These are phyloP conservation scores for Fragilaria crotonensis DNA, from an alignment of 108 stramenopile species.

Conservation along the genomic window DNA sequence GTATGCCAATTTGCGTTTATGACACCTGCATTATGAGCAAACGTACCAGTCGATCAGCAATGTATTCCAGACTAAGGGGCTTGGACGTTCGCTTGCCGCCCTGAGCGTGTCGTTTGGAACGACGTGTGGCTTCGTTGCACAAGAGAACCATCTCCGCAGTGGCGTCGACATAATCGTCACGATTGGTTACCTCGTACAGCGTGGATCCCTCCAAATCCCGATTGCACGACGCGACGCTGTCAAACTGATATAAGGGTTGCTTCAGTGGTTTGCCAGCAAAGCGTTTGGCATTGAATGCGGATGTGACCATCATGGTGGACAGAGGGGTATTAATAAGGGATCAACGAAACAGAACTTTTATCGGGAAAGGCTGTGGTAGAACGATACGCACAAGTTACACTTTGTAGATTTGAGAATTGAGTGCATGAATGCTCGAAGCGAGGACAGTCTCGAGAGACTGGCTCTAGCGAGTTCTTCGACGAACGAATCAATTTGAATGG, in stretches of 20 bases:
- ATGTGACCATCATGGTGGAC: constrained; percentile 2
- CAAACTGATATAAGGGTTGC: constrained; percentile 62
- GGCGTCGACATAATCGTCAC: constrained; percentile 64
- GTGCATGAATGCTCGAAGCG: no score
- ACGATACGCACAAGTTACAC: no score
- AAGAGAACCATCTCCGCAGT: constrained; percentile 82
- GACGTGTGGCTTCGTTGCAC: constrained; percentile 82
- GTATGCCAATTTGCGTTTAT: no score
- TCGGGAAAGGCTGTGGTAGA: no score
- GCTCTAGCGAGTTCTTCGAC: no score
- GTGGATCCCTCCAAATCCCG: constrained; percentile 49
- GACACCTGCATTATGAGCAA: no score
- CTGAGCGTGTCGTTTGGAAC: constrained; percentile 19
- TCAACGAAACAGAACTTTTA: no score
- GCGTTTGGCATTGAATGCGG: constrained; percentile 51
- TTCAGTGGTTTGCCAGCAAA: constrained; percentile 53
- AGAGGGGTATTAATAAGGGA: neutral
- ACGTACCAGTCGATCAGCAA: constrained; percentile 70
- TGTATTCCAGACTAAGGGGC: constrained; percentile 84
- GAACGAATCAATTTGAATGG: no score
- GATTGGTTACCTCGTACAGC: constrained; percentile 47
- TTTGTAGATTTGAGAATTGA: no score
- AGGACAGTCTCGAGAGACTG: no score
- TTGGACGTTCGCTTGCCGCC: constrained; percentile 31
- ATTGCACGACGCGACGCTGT: constrained; percentile 42